Evolutionary conservation across 345 rosid genomes (phyloP).

Genomic region (Anastatica hierochuntica): DNA sequence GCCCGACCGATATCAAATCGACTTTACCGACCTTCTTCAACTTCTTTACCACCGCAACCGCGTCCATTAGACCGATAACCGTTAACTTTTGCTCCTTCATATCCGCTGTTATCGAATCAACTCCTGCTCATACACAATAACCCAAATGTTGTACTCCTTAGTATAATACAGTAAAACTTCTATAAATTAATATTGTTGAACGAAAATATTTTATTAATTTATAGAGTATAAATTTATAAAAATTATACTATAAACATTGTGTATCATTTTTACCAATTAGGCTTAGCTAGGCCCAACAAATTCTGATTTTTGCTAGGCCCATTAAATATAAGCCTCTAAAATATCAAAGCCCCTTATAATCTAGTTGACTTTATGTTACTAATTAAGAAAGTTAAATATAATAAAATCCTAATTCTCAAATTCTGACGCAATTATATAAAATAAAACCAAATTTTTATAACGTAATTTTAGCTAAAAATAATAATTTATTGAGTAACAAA

Average conservation of each 20-base stretch:
- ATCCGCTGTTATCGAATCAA: conserved; percentile 87
- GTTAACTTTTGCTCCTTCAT: conserved; percentile 84
- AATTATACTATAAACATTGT: too few relatives aligned
- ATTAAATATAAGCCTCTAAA: too few relatives aligned
- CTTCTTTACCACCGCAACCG: conserved; percentile 78
- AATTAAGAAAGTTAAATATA: neutral
- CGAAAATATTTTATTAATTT: too few relatives aligned
- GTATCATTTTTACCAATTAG: too few relatives aligned
- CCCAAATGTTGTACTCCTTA: neutral
- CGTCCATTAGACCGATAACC: conserved; percentile 76
- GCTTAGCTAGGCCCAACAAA: neutral
- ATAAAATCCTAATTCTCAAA: neutral
- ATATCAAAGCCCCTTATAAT: too few relatives aligned
- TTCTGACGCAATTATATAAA: neutral
- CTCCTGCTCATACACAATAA: conserved; percentile 34
- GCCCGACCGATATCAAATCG: conserved; percentile 77
- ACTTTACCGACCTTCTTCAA: conserved; percentile 93
- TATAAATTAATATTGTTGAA: too few relatives aligned
- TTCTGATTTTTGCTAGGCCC: neutral
- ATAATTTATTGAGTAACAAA: neutral
- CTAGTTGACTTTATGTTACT: too few relatives aligned
- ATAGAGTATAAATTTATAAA: too few relatives aligned
- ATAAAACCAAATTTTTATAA: neutral
- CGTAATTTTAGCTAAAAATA: too few relatives aligned
- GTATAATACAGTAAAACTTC: too few relatives aligned